phyloP scores from a whole-genome alignment of 169 alveolate genomes.

The Fabrea salina region DNA sequence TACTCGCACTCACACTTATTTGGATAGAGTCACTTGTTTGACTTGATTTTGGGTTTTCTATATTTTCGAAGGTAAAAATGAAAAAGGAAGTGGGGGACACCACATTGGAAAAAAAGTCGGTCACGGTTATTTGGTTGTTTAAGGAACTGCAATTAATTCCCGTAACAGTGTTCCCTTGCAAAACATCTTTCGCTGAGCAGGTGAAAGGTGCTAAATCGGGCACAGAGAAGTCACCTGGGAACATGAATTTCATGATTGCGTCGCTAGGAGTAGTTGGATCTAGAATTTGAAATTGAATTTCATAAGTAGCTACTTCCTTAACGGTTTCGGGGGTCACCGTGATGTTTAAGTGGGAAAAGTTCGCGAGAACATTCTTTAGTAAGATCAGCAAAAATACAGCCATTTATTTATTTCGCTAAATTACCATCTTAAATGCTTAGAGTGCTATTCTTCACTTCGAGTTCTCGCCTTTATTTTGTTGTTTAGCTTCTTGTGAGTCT shows the following conservation, averaged over 20 bases:
- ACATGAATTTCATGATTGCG: background rate
- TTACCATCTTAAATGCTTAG: too few species aligned
- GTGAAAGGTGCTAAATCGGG: background rate
- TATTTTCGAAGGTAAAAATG: background rate
- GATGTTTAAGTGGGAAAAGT: too few species aligned
- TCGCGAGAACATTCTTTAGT: too few species aligned
- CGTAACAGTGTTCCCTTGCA: background rate
- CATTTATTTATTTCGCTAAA: too few species aligned
- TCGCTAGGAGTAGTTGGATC: conserved; percentile 3
- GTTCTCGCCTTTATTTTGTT: too few species aligned
- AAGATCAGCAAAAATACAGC: too few species aligned
- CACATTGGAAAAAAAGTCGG: background rate
- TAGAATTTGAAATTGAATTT: background rate
- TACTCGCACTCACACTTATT: background rate
- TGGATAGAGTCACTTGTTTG: background rate
- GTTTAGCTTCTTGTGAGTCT: too few species aligned
- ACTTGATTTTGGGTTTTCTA: background rate
- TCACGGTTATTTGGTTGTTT: background rate
- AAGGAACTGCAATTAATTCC: background rate
- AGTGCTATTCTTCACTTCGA: too few species aligned
- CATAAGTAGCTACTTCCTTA: background rate
- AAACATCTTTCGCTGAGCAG: background rate
- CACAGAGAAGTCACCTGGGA: conserved; percentile 9
- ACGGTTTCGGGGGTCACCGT: too few species aligned
- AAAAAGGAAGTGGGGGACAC: background rate